Base-by-base conservation (phyloP, 768 basidiomycete species). In the Xerocomellus amylosporus region DNA sequence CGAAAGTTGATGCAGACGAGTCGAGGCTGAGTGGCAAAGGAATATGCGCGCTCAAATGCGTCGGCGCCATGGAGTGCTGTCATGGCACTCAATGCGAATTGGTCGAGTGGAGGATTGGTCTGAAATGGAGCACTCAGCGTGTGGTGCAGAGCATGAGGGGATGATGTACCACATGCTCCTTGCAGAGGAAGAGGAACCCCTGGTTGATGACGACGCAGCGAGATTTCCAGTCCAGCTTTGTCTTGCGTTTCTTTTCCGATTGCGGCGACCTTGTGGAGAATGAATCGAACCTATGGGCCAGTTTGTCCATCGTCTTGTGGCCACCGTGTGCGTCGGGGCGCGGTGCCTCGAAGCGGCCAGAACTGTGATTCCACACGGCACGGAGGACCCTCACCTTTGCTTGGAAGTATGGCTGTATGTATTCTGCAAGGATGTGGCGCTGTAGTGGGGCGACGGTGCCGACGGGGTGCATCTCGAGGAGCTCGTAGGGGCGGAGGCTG, bases 401-500 rank as follows among this genome's bases (percentile, higher is more conserved):
- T 45, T 84, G 80, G 63, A 83, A 85, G 69, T 82, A 86, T 0
- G 84, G 85, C 31, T 78, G 72, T 26, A 78, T 68, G 58, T 87
- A 87, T 7, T 75, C 71, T 42, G 66, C 60, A 17, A 74, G 58
- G 37, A 66, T 46, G 22, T 70, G 64, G 19, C 80, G 71, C 2
- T 76, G 79, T 0, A 87, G 73, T 4, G 65, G 65, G 3, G 78
- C 72, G 38, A 82, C 57, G 30, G 68, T 66, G 33, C 73, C 73
- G 10, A 62, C 53, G 8, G 76, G 74, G 53, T 91, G 87, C 17
- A 91, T 66, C 61, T 91, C 89, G 20, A 91, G 75, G 3, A 91
- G 76, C 59, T 90, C 89, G 58, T 83, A 74, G 0, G 85, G 79
- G 8, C 74, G 71, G 20, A 90, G 62, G 38, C 78, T 73, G 62